phyloP scores from a whole-genome alignment of 805 yeast genomes.

The Wickerhamomyces queroliae region DNA sequence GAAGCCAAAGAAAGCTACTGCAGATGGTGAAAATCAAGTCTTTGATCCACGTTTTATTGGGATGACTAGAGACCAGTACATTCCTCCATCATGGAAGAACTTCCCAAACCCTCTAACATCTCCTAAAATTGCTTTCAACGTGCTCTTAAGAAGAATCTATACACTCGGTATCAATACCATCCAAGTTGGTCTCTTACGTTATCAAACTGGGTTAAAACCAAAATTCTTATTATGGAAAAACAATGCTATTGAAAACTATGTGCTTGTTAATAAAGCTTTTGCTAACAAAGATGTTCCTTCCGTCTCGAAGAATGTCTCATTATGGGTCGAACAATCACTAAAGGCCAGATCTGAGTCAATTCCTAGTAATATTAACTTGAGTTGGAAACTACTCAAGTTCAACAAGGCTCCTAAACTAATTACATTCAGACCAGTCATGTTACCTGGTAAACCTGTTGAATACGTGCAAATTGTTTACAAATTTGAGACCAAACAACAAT shows the following conservation, averaged over 20 bases:
- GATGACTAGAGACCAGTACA: slow-evolving; percentile 36
- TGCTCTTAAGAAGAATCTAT: slow-evolving; percentile 54
- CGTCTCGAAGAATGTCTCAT: slow-evolving; percentile 40
- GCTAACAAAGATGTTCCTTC: slow-evolving; percentile 49
- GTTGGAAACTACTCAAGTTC: slow-evolving; percentile 75
- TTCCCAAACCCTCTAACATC: slow-evolving; percentile 35
- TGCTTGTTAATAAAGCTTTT: slow-evolving; percentile 76
- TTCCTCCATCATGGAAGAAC: slow-evolving; percentile 44
- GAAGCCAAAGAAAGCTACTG: slow-evolving; percentile 6
- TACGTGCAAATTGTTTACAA: slow-evolving; percentile 57
- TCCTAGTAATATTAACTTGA: slow-evolving; percentile 54
- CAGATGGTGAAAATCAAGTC: slow-evolving; percentile 15
- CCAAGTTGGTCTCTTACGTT: slow-evolving; percentile 61
- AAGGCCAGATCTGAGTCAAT: slow-evolving; percentile 43
- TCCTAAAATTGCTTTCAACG: slow-evolving; percentile 38
- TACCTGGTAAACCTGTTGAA: slow-evolving; percentile 48
- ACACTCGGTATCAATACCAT: slow-evolving; percentile 62
- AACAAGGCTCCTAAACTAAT: slow-evolving; percentile 68
- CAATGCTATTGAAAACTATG: slow-evolving; percentile 70
- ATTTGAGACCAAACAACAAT: slow-evolving; percentile 56
- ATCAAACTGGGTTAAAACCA: slow-evolving; percentile 64
- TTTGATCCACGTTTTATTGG: slow-evolving; percentile 37
- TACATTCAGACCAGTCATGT: slow-evolving; percentile 60
- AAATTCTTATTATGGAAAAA: slow-evolving; percentile 78
- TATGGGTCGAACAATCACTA: slow-evolving; percentile 61